Conservation (phyloP, 1,139 yeast genomes). For the Geotrichum australiense region DNA sequence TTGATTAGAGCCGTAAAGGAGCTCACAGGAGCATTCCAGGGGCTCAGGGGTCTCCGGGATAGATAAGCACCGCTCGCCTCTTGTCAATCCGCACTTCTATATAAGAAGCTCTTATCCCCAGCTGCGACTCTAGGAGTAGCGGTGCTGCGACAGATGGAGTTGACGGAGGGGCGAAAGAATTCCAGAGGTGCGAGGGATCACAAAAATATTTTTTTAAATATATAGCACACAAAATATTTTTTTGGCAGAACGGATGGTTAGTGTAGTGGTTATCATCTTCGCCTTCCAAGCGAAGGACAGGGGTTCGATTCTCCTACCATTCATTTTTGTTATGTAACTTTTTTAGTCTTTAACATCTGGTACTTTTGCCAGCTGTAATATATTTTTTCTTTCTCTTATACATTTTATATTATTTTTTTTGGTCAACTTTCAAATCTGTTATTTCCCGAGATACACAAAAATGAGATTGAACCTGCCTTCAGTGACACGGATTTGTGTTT, state of each 20-base stretch:
- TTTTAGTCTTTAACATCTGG: background rate
- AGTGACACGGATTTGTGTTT: constrained; percentile 36
- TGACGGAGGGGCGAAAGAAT: too few species aligned
- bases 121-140: too few species aligned
- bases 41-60: too few species aligned
- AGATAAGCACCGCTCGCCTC: too few species aligned
- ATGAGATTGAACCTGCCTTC: constrained; percentile 34
- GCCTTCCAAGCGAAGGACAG: constrained; percentile 19
- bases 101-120: too few species aligned
- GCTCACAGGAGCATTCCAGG: too few species aligned
- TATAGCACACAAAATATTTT: too few species aligned
- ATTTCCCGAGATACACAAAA: background rate
- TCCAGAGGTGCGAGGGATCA: too few species aligned
- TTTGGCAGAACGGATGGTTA: constrained; percentile 12
- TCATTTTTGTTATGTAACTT: constrained; percentile 1
- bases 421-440: background rate
- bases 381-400: background rate
- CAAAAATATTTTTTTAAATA: too few species aligned
- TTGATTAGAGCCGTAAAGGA: too few species aligned
- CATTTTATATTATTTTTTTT: background rate
- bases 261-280: constrained; percentile 17
- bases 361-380: background rate
- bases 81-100: too few species aligned
- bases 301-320: constrained; percentile 19
- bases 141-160: too few species aligned